phyloP scores from a whole-genome alignment of 768 basidiomycete species.

The Macrolepiota fuliginosa region DNA sequence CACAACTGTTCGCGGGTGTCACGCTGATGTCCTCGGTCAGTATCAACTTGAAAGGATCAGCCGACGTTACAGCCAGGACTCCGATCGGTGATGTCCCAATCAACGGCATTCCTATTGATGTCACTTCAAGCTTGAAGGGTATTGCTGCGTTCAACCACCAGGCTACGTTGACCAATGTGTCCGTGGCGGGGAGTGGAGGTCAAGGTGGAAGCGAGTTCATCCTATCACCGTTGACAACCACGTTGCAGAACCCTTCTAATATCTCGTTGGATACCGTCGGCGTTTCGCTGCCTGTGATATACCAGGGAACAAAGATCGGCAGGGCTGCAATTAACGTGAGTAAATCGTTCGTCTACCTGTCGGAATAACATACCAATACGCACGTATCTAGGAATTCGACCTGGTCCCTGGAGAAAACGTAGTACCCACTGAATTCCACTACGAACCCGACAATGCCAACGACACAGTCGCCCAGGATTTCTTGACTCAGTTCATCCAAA shows the following conservation, averaged over 20 bases:
- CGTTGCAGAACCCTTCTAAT: slow-evolving; percentile 66
- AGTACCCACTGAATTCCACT: slow-evolving; percentile 61
- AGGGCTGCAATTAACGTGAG: slow-evolving; percentile 57
- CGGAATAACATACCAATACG: slow-evolving; percentile 2
- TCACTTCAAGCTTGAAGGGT: slow-evolving; percentile 54
- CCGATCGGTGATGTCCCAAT: slow-evolving; percentile 67
- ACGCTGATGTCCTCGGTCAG: slow-evolving; percentile 44
- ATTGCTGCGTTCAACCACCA: slow-evolving; percentile 57
- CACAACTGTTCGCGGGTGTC: slow-evolving; percentile 54
- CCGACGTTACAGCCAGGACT: slow-evolving; percentile 58
- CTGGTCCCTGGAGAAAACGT: slow-evolving; percentile 57
- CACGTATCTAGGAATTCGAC: slow-evolving; percentile 42
- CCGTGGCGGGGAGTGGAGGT: slow-evolving; percentile 64
- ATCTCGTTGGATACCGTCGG: slow-evolving; percentile 58
- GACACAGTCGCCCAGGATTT: slow-evolving; percentile 66
- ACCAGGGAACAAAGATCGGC: slow-evolving; percentile 54
- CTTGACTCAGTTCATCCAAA: slow-evolving; percentile 58
- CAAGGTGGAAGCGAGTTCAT: slow-evolving; percentile 59
- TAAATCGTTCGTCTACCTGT: background rate
- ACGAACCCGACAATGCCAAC: slow-evolving; percentile 61
- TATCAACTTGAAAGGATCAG: slow-evolving; percentile 53
- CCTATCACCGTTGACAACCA: slow-evolving; percentile 52
- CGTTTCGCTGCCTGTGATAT: slow-evolving; percentile 57
- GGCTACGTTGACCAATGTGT: slow-evolving; percentile 52
- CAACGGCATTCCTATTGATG: slow-evolving; percentile 59